phyloP scores from a whole-genome alignment of 495 filamentous ascomycete species.

The Cladorrhinum samala region DNA sequence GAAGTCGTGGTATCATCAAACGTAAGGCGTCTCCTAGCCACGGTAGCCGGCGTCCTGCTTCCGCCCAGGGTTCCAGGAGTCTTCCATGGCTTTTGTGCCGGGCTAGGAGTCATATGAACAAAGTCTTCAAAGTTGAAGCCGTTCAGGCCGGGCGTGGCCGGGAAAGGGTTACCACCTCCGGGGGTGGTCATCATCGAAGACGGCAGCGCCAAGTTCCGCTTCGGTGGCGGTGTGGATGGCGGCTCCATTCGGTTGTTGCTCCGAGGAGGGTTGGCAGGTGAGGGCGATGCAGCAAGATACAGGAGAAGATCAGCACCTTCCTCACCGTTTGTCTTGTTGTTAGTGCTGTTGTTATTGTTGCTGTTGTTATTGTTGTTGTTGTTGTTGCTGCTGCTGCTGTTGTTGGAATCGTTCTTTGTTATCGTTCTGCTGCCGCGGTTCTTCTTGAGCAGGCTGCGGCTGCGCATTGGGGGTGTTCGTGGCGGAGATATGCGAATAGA shows the following conservation, averaged over 20 bases:
- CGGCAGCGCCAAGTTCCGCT: constrained; percentile 62
- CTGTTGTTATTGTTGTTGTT: constrained; percentile 9
- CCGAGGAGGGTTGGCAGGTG: constrained; percentile 54
- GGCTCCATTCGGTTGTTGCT: constrained; percentile 49
- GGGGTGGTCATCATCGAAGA: constrained; percentile 89
- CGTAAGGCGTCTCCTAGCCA: constrained; percentile 36
- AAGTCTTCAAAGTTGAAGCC: constrained; percentile 96
- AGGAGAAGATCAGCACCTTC: constrained; percentile 88
- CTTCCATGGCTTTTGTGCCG: constrained; percentile 80
- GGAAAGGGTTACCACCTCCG: constrained; percentile 56
- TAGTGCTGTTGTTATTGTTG: no score
- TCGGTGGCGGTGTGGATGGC: constrained; percentile 83
- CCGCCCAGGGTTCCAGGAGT: constrained; percentile 45
- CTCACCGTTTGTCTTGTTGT: constrained; percentile 54
- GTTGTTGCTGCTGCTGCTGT: constrained; percentile 23
- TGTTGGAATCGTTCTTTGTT: constrained; percentile 12
- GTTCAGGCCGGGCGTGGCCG: constrained; percentile 50
- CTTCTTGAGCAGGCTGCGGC: constrained; percentile 39
- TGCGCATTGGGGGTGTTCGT: constrained; percentile 68
- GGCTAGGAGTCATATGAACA: constrained; percentile 92
- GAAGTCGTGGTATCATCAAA: constrained; percentile 35
- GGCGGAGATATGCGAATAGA: constrained; percentile 66
- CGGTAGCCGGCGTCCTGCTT: constrained; percentile 37
- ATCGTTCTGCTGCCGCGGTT: neutral
- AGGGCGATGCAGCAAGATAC: constrained; percentile 88